Conservation (phyloP, 805 yeast species). For the Kluyveromyces wickerhamii region DNA sequence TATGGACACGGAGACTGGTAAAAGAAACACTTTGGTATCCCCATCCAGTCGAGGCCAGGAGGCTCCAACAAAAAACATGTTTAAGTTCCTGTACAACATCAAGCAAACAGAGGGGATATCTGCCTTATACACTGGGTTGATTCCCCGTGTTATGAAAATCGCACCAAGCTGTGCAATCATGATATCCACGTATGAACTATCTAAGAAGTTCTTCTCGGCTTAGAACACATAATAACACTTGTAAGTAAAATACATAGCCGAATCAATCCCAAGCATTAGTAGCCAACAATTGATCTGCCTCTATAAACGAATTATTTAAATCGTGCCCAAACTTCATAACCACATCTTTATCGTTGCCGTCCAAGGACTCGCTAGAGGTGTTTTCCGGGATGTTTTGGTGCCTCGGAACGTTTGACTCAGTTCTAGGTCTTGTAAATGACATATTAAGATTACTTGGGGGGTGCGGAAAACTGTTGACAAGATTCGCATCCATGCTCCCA, state of each 20-base stretch:
- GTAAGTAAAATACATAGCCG: neutral
- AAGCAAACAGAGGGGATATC: constrained; percentile 64
- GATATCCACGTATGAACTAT: constrained; percentile 91
- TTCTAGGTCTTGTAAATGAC: neutral
- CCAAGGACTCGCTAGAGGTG: neutral
- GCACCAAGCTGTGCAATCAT: constrained; percentile 98
- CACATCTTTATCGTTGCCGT: constrained; percentile 1
- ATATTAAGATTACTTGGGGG: neutral
- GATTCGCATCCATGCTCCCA: too few species aligned
- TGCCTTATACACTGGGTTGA: constrained; percentile 80
- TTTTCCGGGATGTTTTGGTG: constrained; percentile 1
- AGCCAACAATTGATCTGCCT: constrained; percentile 4
- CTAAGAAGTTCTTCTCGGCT: constrained; percentile 49
- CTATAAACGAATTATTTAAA: constrained; percentile 3
- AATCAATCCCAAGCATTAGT: constrained; percentile 6
- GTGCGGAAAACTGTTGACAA: too few species aligned
- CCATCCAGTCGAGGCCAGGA: constrained; percentile 5
- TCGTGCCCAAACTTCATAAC: constrained; percentile 4
- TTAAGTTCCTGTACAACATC: constrained; percentile 55
- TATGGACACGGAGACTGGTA: constrained; percentile 3
- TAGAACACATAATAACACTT: neutral
- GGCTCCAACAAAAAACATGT: constrained; percentile 41
- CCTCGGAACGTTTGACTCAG: neutral
- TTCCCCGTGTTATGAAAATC: constrained; percentile 81
- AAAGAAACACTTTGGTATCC: constrained; percentile 5